Conservation (phyloP, 352 stramenopile species). For the Salisapilia sapeloensis region DNA sequence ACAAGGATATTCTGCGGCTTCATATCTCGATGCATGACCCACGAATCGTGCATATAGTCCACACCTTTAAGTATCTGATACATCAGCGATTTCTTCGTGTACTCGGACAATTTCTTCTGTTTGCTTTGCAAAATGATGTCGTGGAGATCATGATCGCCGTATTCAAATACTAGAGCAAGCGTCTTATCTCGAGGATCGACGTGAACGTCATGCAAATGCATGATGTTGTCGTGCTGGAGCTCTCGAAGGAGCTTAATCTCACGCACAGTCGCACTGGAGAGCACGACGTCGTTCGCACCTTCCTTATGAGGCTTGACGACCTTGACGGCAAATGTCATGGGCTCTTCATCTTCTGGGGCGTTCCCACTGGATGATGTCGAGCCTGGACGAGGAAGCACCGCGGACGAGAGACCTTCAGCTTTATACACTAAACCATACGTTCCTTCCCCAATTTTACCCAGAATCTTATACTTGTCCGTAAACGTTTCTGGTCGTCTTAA, state of each 20-base stretch:
- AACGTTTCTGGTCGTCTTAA: slow-evolving; percentile 49
- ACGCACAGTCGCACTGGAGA: slow-evolving; percentile 76
- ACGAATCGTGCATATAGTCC: slow-evolving; percentile 87
- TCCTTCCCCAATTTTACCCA: slow-evolving; percentile 78
- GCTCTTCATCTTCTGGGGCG: slow-evolving; percentile 40
- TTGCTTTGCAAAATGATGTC: slow-evolving; percentile 82
- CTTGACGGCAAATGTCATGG: slow-evolving; percentile 78
- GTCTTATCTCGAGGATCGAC: slow-evolving; percentile 72
- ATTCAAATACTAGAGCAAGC: slow-evolving; percentile 79
- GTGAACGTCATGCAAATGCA: slow-evolving; percentile 75
- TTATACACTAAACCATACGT: slow-evolving; percentile 86
- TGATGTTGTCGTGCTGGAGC: slow-evolving; percentile 76
- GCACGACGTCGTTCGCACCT: slow-evolving; percentile 78
- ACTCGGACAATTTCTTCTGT: slow-evolving; percentile 78
- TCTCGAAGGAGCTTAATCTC: slow-evolving; percentile 83
- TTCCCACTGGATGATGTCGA: not conserved
- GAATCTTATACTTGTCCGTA: slow-evolving; percentile 71
- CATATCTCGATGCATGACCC: slow-evolving; percentile 89
- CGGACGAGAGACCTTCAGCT: slow-evolving; percentile 36
- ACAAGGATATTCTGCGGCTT: slow-evolving; percentile 91
- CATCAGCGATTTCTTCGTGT: slow-evolving; percentile 87
- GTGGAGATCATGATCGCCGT: slow-evolving; percentile 79
- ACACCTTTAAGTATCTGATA: slow-evolving; percentile 86
- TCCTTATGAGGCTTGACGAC: slow-evolving; percentile 83
- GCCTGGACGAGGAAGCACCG: slow-evolving; percentile 18